A percentile compares a stretch with the other conserved stretches of the same genome.
These are phyloP conservation scores for Quercus dentata DNA, from an alignment of 306 rosid genomes.

Conservation along the genomic window DNA sequence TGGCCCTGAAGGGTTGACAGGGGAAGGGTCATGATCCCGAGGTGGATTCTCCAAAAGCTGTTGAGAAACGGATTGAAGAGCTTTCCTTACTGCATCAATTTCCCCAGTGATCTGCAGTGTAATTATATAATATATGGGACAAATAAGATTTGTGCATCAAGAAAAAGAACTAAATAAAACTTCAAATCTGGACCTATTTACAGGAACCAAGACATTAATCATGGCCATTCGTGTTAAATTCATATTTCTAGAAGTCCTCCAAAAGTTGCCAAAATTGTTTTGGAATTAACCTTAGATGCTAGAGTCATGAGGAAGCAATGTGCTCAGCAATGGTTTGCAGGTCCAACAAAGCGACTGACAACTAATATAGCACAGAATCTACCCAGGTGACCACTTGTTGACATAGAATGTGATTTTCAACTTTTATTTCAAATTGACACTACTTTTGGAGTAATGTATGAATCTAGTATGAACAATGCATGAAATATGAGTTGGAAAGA, in stretches of 20 bases:
- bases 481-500: no score
- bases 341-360: background rate
- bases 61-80: constrained; percentile 64
- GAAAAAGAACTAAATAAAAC: background rate
- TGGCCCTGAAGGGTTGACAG: constrained; percentile 37
- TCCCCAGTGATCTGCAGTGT: constrained; percentile 73
- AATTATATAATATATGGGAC: constrained; percentile 3
- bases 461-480: no score
- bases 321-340: background rate
- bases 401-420: no score
- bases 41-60: constrained; percentile 74
- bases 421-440: no score
- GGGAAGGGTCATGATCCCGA: constrained; percentile 47
- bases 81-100: constrained; percentile 73
- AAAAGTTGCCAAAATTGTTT: background rate
- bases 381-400: no score
- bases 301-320: background rate
- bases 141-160: constrained; percentile 8
- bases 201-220: background rate
- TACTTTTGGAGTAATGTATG: no score
- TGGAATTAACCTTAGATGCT: background rate
- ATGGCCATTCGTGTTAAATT: background rate
- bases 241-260: background rate
- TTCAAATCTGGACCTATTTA: background rate
- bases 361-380: no score